Conservation (phyloP, 805 yeast species). For the Spathaspora sp. region DNA sequence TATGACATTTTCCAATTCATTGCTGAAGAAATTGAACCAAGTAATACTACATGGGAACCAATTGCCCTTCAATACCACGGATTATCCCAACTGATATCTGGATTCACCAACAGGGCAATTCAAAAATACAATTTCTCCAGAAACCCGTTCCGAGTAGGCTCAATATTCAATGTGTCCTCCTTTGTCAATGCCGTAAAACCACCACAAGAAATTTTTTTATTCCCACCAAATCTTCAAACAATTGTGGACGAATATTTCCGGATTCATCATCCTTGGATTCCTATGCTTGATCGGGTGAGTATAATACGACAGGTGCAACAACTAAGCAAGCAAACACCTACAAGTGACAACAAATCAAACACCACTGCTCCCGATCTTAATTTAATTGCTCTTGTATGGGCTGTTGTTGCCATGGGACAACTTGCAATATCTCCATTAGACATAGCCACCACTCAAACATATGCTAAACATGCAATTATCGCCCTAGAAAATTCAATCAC, state of each 20-base stretch:
- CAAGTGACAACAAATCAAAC: not conserved
- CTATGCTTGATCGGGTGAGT: constrained; percentile 17
- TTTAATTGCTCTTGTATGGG: constrained; percentile 18
- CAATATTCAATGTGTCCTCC: constrained; percentile 19
- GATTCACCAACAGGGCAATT: constrained; percentile 15
- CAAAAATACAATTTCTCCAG: constrained; percentile 13
- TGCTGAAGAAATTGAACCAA: constrained; percentile 12
- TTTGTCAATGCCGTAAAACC: constrained; percentile 9
- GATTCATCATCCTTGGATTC: constrained; percentile 18
- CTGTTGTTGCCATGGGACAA: constrained; percentile 16
- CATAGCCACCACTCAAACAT: constrained; percentile 4
- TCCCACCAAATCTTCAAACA: constrained; percentile 11
- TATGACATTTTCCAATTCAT: constrained; percentile 16
- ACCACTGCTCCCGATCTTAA: constrained; percentile 12
- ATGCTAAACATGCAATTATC: constrained; percentile 17
- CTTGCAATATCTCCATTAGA: constrained; percentile 3
- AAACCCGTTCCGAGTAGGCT: constrained; percentile 22
- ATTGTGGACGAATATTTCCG: constrained; percentile 16
- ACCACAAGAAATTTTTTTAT: constrained; percentile 16
- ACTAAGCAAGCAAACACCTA: not conserved
- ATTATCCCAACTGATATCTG: constrained; percentile 16
- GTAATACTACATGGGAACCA: constrained; percentile 12
- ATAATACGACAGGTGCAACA: constrained; percentile 15
- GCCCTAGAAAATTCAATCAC: constrained; percentile 18
- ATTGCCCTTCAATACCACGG: constrained; percentile 19